Conservation (phyloP, 2,329 filamentous ascomycete genomes). For the Stachybotrys chlorohalonatus region DNA sequence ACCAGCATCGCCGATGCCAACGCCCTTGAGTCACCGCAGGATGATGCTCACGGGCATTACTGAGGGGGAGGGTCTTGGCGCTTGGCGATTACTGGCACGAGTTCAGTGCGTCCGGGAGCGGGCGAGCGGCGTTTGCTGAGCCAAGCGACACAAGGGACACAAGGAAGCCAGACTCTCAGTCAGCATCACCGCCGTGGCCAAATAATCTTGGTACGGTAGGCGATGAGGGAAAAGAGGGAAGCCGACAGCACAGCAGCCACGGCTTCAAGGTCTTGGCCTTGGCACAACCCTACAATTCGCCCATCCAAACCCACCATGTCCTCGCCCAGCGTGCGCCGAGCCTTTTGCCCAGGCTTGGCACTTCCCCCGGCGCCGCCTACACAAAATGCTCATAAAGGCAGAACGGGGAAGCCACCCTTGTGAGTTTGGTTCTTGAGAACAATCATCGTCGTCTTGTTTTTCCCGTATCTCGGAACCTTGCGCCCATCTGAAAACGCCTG, state of each 20-base stretch:
- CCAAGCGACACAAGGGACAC: not conserved
- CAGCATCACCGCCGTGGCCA: not conserved
- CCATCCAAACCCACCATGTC: not conserved
- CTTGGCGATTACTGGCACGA: not conserved
- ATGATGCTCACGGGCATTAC: not conserved
- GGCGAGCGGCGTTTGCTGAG: not conserved
- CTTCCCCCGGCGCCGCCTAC: not conserved
- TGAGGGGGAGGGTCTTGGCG: not conserved
- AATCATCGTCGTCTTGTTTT: not conserved
- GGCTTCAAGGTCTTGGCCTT: not conserved
- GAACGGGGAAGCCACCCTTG: not conserved
- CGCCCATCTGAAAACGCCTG: not conserved
- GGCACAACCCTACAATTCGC: not conserved
- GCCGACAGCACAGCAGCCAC: not conserved
- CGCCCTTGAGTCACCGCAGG: not conserved
- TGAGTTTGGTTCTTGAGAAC: not conserved
- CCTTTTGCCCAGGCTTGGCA: not conserved
- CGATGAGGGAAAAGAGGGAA: not conserved
- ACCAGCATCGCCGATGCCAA: not conserved
- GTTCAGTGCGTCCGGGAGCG: not conserved
- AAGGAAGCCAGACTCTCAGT: not conserved
- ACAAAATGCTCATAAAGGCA: not conserved
- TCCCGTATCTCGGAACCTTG: not conserved
- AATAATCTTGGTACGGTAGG: not conserved
- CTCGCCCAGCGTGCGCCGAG: slow-evolving; percentile 1